Percentiles rank a stretch among this genome's conserved stretches.
Conservation (phyloP, 768 basidiomycete genomes). For the Suillus americanus region DNA sequence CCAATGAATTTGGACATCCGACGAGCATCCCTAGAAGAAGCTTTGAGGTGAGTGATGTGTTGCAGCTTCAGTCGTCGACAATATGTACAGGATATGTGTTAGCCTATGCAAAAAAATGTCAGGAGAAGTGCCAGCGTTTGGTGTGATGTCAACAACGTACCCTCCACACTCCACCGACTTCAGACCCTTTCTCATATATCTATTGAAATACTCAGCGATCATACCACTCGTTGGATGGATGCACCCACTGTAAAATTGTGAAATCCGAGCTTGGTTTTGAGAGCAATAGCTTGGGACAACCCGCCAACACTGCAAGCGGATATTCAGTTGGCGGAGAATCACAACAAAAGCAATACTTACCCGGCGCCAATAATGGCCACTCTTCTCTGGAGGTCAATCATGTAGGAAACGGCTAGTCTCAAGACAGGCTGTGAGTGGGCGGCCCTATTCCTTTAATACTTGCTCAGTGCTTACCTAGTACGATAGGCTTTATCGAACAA, state of each 20-base stretch:
- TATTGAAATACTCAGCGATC: slow-evolving; percentile 14
- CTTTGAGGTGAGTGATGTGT: not conserved
- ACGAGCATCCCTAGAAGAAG: slow-evolving; percentile 40
- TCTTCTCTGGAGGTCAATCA: slow-evolving; percentile 9
- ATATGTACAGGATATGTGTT: slow-evolving; percentile 29
- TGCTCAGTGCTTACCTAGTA: not conserved
- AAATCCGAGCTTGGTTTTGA: slow-evolving; percentile 38
- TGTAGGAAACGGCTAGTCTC: not conserved
- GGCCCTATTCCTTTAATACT: slow-evolving; percentile 4
- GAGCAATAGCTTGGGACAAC: slow-evolving; percentile 40
- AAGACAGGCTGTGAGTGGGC: not conserved
- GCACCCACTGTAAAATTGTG: slow-evolving; percentile 40
- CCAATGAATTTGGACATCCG: slow-evolving; percentile 42
- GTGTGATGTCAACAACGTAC: slow-evolving; percentile 32
- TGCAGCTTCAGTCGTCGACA: not conserved
- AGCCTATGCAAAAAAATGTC: slow-evolving; percentile 18
- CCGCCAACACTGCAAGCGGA: slow-evolving; percentile 38
- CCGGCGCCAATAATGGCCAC: slow-evolving; percentile 24
- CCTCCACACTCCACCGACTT: slow-evolving; percentile 54
- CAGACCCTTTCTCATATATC: slow-evolving; percentile 47
- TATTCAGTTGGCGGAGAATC: not conserved
- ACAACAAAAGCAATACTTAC: slow-evolving; percentile 4
- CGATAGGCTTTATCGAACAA: not conserved
- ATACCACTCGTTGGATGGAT: not conserved
- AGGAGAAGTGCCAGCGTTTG: not conserved